Evolutionary conservation across 306 rosid species (phyloP).

Genomic region (Lathyrus tuberosus): DNA sequence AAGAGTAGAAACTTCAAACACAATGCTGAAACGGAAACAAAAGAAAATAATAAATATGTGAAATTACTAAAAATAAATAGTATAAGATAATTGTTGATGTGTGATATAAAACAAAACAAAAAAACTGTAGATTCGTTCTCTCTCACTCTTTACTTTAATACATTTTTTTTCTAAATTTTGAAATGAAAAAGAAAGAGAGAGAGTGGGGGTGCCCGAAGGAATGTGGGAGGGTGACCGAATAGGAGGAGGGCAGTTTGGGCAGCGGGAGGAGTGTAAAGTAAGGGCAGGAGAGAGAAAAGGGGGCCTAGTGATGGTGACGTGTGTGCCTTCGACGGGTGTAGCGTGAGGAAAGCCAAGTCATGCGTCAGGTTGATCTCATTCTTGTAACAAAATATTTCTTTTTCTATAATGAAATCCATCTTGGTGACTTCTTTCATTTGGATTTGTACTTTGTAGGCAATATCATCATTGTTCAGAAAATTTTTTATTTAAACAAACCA

Average conservation of each 20-base stretch:
- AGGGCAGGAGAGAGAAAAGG: background rate
- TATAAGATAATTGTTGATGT: background rate
- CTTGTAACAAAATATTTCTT: too few relatives aligned
- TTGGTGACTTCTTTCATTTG: too few relatives aligned
- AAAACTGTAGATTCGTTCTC: background rate
- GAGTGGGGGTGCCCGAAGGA: background rate
- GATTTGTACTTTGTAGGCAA: too few relatives aligned
- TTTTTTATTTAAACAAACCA: too few relatives aligned
- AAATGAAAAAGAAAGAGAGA: background rate
- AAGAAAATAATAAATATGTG: background rate
- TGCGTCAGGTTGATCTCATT: background rate
- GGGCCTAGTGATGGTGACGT: background rate
- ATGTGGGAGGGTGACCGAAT: background rate
- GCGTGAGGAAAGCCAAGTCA: background rate
- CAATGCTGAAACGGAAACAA: conserved; percentile 16
- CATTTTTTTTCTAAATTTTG: background rate
- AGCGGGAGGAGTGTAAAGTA: too few relatives aligned
- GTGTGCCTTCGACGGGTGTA: background rate
- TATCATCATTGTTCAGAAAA: too few relatives aligned
- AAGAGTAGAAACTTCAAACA: conserved; percentile 41
- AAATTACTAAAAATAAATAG: background rate
- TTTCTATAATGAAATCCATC: too few relatives aligned
- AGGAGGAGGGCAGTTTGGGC: background rate
- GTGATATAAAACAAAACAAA: background rate
- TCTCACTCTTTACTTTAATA: too few relatives aligned